Conservation (phyloP, 768 basidiomycete genomes). For the Suillus americanus region DNA sequence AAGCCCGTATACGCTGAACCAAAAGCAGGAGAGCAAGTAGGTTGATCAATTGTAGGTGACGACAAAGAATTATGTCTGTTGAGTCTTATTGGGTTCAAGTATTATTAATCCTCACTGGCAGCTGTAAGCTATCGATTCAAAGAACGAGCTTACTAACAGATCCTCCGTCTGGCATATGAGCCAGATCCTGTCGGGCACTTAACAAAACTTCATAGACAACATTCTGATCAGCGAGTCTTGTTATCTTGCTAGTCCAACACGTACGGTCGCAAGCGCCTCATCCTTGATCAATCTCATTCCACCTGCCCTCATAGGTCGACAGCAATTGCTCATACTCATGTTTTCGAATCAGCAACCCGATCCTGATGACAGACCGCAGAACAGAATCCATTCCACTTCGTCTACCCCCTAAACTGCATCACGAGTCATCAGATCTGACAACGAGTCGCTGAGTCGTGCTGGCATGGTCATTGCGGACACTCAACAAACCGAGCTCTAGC, state of each 20-base stretch:
- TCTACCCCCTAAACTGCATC: slow-evolving; percentile 67
- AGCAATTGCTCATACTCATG: slow-evolving; percentile 55
- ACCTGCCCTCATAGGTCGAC: slow-evolving; percentile 56
- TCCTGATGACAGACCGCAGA: slow-evolving; percentile 55
- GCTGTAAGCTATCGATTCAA: neutral
- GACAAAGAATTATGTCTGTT: neutral
- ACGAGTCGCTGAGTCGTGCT: slow-evolving; percentile 39
- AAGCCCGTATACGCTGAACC: neutral
- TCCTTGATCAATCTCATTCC: slow-evolving; percentile 74
- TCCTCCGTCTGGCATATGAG: slow-evolving; percentile 37
- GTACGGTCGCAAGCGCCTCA: slow-evolving; percentile 58
- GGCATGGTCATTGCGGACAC: slow-evolving; percentile 41
- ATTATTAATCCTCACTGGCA: neutral
- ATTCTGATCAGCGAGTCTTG: slow-evolving; percentile 41
- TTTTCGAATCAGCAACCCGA: slow-evolving; percentile 46
- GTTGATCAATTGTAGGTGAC: neutral
- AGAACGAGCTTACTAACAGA: slow-evolving; percentile 3
- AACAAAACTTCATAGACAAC: neutral
- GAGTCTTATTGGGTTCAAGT: neutral
- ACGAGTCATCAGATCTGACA: slow-evolving; percentile 60
- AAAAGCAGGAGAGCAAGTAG: neutral
- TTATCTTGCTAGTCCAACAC: slow-evolving; percentile 25
- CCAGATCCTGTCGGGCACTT: slow-evolving; percentile 40
- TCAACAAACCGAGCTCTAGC: slow-evolving; percentile 55
- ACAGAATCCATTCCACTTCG: slow-evolving; percentile 69